phyloP scores from a whole-genome alignment of 192 early-diverging fungal species.

The Linnemannia schmuckeri region DNA sequence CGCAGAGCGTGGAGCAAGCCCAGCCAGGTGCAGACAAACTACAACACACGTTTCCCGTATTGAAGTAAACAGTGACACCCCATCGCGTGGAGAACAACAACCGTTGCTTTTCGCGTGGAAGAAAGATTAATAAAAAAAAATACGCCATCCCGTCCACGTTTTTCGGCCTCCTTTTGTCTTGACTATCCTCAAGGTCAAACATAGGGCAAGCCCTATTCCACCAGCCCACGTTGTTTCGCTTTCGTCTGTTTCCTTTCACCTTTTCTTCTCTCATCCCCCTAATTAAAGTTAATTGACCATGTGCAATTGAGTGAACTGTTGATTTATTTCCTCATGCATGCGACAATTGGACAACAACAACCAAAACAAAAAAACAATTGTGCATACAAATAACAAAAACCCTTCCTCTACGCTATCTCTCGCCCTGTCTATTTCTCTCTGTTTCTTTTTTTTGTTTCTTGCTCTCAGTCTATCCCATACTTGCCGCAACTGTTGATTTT shows the following conservation, averaged over 20 bases:
- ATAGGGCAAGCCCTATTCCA: no score
- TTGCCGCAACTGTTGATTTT: no score
- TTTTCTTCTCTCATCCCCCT: no score
- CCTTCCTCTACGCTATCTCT: neutral
- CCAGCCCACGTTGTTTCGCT: neutral
- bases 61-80: neutral
- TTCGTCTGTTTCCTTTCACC: neutral
- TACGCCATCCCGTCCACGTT: no score
- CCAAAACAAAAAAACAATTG: neutral
- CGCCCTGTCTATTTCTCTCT: neutral
- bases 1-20: neutral
- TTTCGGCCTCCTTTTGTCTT: no score
- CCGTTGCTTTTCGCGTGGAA: no score
- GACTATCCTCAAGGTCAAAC: no score
- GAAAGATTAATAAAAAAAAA: no score
- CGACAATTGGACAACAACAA: neutral
- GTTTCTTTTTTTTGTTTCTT: neutral
- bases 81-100: neutral
- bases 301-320: neutral
- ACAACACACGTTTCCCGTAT: neutral
- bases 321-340: neutral
- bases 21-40: neutral
- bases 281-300: constrained; percentile 24
- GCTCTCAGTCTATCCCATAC: no score
- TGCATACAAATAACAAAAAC: neutral